Conservation (phyloP, 2,329 filamentous ascomycete genomes). For the Gnomoniopsis smithogilvyi region DNA sequence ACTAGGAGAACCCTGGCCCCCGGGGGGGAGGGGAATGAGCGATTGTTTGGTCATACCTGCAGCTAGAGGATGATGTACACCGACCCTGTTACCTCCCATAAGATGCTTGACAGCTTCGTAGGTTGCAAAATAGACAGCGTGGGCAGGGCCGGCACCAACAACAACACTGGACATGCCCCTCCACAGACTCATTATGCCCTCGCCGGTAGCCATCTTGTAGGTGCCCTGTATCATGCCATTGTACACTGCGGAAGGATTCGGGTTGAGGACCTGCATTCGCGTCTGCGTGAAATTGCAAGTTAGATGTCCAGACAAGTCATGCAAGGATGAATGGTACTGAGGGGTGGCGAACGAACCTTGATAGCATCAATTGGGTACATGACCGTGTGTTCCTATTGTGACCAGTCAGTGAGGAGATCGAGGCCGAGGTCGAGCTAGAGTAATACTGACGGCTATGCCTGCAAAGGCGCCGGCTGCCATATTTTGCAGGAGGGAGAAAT, state of each 20-base stretch:
- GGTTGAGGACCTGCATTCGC: constrained; percentile 94
- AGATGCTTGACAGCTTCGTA: constrained; percentile 97
- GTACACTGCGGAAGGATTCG: constrained; percentile 76
- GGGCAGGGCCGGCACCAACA: constrained; percentile 93
- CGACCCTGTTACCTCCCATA: constrained; percentile 86
- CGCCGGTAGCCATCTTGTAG: constrained; percentile 84
- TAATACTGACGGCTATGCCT: constrained; percentile 75
- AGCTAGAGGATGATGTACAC: constrained; percentile 87
- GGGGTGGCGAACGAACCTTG: constrained; percentile 62
- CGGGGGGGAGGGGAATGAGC: not conserved
- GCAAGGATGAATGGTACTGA: not conserved
- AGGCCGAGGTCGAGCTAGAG: not conserved
- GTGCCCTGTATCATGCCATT: constrained; percentile 89
- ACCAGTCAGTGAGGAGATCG: constrained; percentile 19
- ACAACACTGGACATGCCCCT: constrained; percentile 95
- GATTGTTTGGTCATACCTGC: constrained; percentile 69
- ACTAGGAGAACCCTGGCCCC: no score
- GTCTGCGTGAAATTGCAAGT: constrained; percentile 56
- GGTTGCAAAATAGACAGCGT: constrained; percentile 97
- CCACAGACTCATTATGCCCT: constrained; percentile 91
- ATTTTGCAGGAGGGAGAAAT: constrained; percentile 91
- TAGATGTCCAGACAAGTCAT: constrained; percentile 1
- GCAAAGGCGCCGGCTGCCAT: constrained; percentile 97
- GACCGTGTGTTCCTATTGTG: constrained; percentile 82
- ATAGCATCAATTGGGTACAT: constrained; percentile 99